Conservation (phyloP, 2,329 filamentous ascomycete genomes). For the Colletotrichum sp. region DNA sequence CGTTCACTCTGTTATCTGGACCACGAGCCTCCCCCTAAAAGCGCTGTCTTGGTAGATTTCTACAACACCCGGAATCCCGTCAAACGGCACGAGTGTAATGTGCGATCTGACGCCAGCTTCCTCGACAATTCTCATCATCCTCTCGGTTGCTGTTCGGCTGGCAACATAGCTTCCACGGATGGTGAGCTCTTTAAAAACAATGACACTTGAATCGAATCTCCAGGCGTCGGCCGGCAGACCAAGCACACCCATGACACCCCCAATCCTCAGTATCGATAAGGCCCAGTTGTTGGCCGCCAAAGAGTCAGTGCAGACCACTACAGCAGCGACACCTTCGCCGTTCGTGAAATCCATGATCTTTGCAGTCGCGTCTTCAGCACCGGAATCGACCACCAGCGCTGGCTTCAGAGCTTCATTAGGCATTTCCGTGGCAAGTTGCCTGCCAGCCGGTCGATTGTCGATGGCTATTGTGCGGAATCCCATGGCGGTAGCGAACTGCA, state of each 20-base stretch:
- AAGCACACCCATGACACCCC: conserved; percentile 32
- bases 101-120: conserved; percentile 28
- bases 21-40: conserved; percentile 35
- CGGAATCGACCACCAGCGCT: conserved; percentile 32
- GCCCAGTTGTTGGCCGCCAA: conserved; percentile 35
- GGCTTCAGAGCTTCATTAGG: conserved; percentile 25
- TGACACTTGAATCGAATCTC: conserved; percentile 33
- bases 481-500: conserved; percentile 40
- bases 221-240: conserved; percentile 35
- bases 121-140: conserved; percentile 36
- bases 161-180: conserved; percentile 37
- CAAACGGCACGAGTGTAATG: conserved; percentile 30
- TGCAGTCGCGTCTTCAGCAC: conserved; percentile 6
- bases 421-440: conserved; percentile 31
- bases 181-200: conserved; percentile 34
- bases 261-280: conserved; percentile 30
- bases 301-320: conserved; percentile 36
- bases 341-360: conserved; percentile 31
- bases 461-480: conserved; percentile 39
- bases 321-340: conserved; percentile 34
- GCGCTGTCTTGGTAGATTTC: conserved; percentile 29
- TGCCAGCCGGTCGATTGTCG: conserved; percentile 35
- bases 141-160: conserved; percentile 28
- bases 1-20: conserved; percentile 23
- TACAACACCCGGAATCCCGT: conserved; percentile 29